Evolutionary conservation across 169 alveolate species (phyloP), one percentile per base, ranked within the genome.

Genomic region (Cryptosporidium andersoni): DNA sequence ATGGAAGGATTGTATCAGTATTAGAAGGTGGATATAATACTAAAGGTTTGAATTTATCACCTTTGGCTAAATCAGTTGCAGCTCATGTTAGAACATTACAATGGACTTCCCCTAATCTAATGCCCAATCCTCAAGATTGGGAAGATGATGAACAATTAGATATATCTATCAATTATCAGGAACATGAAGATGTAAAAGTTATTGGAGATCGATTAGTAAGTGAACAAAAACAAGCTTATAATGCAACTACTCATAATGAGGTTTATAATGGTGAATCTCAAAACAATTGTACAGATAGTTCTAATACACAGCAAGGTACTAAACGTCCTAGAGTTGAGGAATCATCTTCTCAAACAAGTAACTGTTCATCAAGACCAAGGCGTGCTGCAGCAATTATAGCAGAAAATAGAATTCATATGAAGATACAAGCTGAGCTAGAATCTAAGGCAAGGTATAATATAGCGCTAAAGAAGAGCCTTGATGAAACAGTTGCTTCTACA

Each of bases 1-100:
- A 92, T 51, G 99, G 99, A 8, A 94, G 99, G 81, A 89, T 97
- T 1, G 95, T 98, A 3, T 94, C 98, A 48, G 99, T 98, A 6
- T 89, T 98, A 14, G 99, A 98, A 81, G 99, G 99, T 8, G 99
- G 99, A 3, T 98, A 98, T 88, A 97, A 97, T 88, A 97, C 99
- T 4, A 92, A 93, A 7, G 94, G 94, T 6, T 95, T 95, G 8
- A 91, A 94, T 56, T 91, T 96, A 1, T 94, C 98, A 37, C 98
- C 99, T 11, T 90, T 97, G 58, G 99, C 98, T 2, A 90, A 92
- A 36, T 92, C 97, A 6, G 98, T 97, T 9, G 81, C 94, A 36
- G 96, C 94, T 66, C 99, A 97, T 89, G 96, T 96, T 0, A 91
- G 93, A 68, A 93, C 92, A 39, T 81, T 93, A 34, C 85, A 74